phyloP scores from a whole-genome alignment of 495 filamentous ascomycete species.

The Aspergillus incahuasiensis region DNA sequence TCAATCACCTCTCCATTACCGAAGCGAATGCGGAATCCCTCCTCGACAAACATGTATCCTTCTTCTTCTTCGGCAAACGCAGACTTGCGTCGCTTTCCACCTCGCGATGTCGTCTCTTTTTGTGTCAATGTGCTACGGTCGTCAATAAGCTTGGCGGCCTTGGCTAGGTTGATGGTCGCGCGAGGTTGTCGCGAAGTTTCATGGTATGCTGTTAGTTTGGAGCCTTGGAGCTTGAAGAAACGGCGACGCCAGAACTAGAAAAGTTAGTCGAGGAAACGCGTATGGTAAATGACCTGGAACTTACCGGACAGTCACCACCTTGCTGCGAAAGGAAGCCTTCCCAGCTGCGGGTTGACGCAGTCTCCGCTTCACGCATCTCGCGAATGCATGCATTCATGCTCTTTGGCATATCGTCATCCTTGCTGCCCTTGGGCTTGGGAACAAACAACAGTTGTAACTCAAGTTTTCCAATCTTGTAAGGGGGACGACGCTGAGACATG shows the following conservation, averaged over 20 bases:
- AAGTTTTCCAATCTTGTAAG: conserved; percentile 91
- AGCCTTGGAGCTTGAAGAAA: conserved; percentile 90
- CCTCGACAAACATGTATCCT: conserved; percentile 99
- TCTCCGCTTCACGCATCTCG: conserved; percentile 85
- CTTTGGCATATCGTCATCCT: conserved; percentile 96
- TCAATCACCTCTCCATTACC: conserved; percentile 97
- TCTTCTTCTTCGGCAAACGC: conserved; percentile 98
- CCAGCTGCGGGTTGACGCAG: conserved; percentile 62
- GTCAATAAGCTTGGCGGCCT: conserved; percentile 91
- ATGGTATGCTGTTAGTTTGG: conserved; percentile 92
- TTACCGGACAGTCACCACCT: conserved; percentile 94
- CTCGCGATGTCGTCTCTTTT: conserved; percentile 68
- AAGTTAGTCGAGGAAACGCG: conserved; percentile 23
- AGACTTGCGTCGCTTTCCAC: conserved; percentile 77
- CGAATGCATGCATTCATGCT: conserved; percentile 94
- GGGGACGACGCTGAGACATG: conserved; percentile 62
- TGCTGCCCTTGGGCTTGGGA: conserved; percentile 81
- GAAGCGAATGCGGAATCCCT: conserved; percentile 97
- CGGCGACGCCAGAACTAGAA: conserved; percentile 90
- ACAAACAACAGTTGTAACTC: conserved; percentile 92
- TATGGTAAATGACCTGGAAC: conserved; percentile 21
- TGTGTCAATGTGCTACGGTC: conserved; percentile 79
- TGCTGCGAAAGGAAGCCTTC: conserved; percentile 93
- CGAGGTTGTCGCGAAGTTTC: conserved; percentile 92
- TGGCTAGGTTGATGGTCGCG: conserved; percentile 92